Conservation (phyloP, 2,329 filamentous ascomycete species). For the Talaromyces sp. region DNA sequence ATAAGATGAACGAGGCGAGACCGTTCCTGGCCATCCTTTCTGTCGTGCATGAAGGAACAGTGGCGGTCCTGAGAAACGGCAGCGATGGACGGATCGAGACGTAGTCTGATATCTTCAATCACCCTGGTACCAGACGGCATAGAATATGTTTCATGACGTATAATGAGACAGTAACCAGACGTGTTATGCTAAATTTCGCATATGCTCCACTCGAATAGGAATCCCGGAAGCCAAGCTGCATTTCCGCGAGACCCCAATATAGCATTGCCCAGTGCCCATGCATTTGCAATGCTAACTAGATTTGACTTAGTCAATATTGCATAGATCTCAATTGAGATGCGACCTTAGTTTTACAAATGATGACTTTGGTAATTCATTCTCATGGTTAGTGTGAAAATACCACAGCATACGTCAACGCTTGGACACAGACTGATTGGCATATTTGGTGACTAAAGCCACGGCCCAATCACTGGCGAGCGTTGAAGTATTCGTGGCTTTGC, state of each 20-base stretch:
- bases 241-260: conserved; percentile 14
- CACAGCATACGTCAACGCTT: neutral
- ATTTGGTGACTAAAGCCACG: conserved; percentile 1
- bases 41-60: neutral
- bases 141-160: conserved; percentile 16
- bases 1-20: neutral
- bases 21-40: neutral
- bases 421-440: conserved; percentile 10
- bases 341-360: neutral
- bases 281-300: neutral
- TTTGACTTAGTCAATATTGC: neutral
- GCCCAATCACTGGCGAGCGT: conserved; percentile 7
- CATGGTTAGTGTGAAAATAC: neutral
- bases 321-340: neutral
- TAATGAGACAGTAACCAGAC: conserved; percentile 5
- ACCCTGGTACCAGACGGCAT: neutral
- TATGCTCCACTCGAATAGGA: conserved; percentile 8
- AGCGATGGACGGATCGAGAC: neutral
- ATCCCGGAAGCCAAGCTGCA: conserved; percentile 11
- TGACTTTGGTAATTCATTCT: neutral
- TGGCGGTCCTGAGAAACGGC: neutral
- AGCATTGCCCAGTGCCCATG: neutral
- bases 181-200: conserved; percentile 4
- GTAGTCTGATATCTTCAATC: neutral
- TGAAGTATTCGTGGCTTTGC: conserved; percentile 17